Base-by-base conservation (phyloP, 2,329 filamentous ascomycete species). In the Ilyonectria mors-panacis region DNA sequence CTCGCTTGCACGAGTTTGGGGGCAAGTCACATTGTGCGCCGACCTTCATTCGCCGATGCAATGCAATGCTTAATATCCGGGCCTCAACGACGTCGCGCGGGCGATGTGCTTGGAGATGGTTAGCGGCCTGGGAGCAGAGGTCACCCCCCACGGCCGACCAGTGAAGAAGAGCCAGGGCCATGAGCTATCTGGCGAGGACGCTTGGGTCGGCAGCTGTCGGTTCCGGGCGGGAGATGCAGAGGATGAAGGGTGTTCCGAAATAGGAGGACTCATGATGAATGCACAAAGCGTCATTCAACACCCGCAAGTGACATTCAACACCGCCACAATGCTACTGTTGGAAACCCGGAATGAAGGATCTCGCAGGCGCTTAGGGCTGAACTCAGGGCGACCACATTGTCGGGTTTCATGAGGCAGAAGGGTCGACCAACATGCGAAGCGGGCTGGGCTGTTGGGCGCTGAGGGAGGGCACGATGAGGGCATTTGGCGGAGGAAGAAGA, bases 1-100 rank as follows among this genome's bases (percentile, higher is more conserved):
- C 64, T 73, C 28, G 65, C 70, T 67, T 72, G 53, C 53, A 65
- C 59, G 48, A 13, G 66, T 65, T 42, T 65, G 62, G 63, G 60
- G 72, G 67, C 64, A 70, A 61, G 62, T 74, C 68, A 71, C 68
- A 70, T 45, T 45, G 30, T 26, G 28, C 9, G 13, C 23, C 37
- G 8, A 19, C 4, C 13, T 39, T 21, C 26, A 30, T 39, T 61
- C 33, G 53, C 53, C 55, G 39, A 44, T 59, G 54, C 65, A 59
- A 55, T 56, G 33, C 48, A 59, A 68, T 68, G 57, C 51, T 39
- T 17, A 23, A 45, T 45, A 37, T 45, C 17, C 8, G 33, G 50
- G 51, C 44, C 51, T 56, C 33, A 50, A n/a, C 15, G 39, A n/a
- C 39, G 17, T 17, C 15, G 17, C n/a, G 39, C 15, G 8, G 69